Percentiles rank a stretch among this genome's conserved stretches.
phyloP scores from a whole-genome alignment of 2,329 filamentous ascomycete species.

The Phaeosphaeria sp. region DNA sequence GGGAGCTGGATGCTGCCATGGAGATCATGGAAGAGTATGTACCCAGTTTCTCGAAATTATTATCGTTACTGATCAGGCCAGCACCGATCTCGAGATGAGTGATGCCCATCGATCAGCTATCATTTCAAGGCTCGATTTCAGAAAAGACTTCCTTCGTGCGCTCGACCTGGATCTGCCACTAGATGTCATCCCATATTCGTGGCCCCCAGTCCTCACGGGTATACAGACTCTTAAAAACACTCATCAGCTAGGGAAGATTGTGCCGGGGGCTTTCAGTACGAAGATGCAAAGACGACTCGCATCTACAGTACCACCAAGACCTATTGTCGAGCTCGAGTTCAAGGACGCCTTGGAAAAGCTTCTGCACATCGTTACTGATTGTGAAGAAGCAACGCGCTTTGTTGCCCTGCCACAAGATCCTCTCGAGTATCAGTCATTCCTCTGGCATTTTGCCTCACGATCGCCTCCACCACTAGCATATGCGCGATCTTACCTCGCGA shows the following conservation, averaged over 20 bases:
- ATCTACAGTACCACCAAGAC: constrained; percentile 90
- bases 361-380: constrained; percentile 73
- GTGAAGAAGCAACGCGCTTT: constrained; percentile 60
- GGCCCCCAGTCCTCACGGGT: constrained; percentile 43
- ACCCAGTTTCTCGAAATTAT: neutral
- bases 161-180: constrained; percentile 48
- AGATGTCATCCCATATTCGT: constrained; percentile 39
- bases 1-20: constrained; percentile 41
- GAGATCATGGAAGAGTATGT: constrained; percentile 42
- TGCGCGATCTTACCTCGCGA: constrained; percentile 79
- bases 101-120: constrained; percentile 62
- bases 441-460: constrained; percentile 76
- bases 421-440: constrained; percentile 64
- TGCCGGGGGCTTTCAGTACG: constrained; percentile 82
- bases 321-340: constrained; percentile 79
- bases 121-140: constrained; percentile 68
- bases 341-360: constrained; percentile 75
- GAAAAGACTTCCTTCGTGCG: constrained; percentile 67
- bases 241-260: constrained; percentile 66
- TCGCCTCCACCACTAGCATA: constrained; percentile 85
- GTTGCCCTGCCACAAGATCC: constrained; percentile 35
- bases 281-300: constrained; percentile 92
- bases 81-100: constrained; percentile 38
- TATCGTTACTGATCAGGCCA: constrained; percentile 18
- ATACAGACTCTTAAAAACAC: constrained; percentile 66